A percentile compares a stretch with the other conserved stretches of the same genome.
These are phyloP conservation scores for Cystobasidium ongulense DNA, from an alignment of 768 basidiomycete genomes.

Conservation along the genomic window DNA sequence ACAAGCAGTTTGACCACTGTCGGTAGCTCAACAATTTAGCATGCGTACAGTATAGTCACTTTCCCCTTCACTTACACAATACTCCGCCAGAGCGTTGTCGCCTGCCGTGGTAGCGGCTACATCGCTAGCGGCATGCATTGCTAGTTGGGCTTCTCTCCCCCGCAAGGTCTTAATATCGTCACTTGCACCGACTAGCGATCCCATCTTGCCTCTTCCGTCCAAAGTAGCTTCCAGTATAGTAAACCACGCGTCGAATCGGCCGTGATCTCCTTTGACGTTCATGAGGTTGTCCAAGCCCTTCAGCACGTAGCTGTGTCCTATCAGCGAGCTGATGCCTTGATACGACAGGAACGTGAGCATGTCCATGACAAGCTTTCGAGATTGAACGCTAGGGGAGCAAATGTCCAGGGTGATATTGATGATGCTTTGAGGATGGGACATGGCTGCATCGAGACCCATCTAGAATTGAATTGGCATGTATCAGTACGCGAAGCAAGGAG, in stretches of 20 bases:
- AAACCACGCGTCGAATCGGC: constrained; percentile 76
- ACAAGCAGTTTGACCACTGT: constrained; percentile 63
- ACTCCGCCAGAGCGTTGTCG: constrained; percentile 68
- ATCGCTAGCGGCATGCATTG: constrained; percentile 27
- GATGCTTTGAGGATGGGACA: constrained; percentile 64
- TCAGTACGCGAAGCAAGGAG: neutral
- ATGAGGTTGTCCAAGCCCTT: constrained; percentile 57
- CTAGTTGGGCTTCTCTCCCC: constrained; percentile 33
- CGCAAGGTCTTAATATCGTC: constrained; percentile 65
- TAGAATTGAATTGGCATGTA: constrained; percentile 42
- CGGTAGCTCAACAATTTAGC: constrained; percentile 15
- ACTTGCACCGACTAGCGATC: constrained; percentile 87
- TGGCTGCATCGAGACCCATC: constrained; percentile 63
- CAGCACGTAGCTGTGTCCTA: constrained; percentile 60
- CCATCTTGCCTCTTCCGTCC: constrained; percentile 83
- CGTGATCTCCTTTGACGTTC: constrained; percentile 47
- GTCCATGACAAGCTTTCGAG: constrained; percentile 70
- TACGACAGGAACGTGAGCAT: constrained; percentile 66
- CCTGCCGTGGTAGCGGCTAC: constrained; percentile 44
- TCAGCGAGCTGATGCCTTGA: constrained; percentile 51
- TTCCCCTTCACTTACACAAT: constrained; percentile 57
- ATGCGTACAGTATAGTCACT: neutral
- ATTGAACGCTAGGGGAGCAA: constrained; percentile 68
- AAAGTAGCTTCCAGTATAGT: constrained; percentile 66
- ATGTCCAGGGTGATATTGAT: constrained; percentile 72